Base-by-base conservation (phyloP, 176 grass and related monocot genomes). In the Cenchrus americanus region DNA sequence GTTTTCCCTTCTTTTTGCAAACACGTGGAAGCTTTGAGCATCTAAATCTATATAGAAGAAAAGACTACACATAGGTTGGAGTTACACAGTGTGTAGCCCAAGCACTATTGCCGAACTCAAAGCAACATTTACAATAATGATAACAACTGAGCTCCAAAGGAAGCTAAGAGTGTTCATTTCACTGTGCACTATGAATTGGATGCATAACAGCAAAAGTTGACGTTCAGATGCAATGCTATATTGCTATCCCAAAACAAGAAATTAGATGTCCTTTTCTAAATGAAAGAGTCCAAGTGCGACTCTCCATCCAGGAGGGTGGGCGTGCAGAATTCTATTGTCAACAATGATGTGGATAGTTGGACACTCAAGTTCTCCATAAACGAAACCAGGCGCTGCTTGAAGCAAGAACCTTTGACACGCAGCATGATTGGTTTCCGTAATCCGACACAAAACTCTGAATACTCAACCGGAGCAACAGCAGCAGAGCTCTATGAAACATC, bases 211-310 rank as follows among this genome's bases (percentile, higher is more conserved):
- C 37, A 48, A 83, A 19, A 19, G 66, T 19, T 80, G 44, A 44
- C 62, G 53, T 69, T 26, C n/a, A 85, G 14, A 62, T 68, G 41
- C 18, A 55, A 19, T 24, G 62, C 6, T 63, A 14, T 62, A 55
- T 14, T 24, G 62, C 6, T 63, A 14, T 62, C 48, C 71, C 22
- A 19, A 64, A 81, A 85, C 19, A 64, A 7, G 71, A 14, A 57
- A 69, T 67, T 37, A 14, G 5, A 42, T 44, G 42, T 64, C 40
- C 27, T 67, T 85, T 26, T 80, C 37, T 58, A 67, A 74, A 22
- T 60, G 53, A 42, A 47, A 40, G 22, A 80, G 50, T 49, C 9
- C 13, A 75, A 49, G 12, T 21, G 41, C 26, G 9, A 75, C 61
- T 52, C 60, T 80, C 62, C 11, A 43, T 62, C 76, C n/a, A 40